Conservation (phyloP, 2,329 filamentous ascomycete genomes). For the Fusarium sp. region DNA sequence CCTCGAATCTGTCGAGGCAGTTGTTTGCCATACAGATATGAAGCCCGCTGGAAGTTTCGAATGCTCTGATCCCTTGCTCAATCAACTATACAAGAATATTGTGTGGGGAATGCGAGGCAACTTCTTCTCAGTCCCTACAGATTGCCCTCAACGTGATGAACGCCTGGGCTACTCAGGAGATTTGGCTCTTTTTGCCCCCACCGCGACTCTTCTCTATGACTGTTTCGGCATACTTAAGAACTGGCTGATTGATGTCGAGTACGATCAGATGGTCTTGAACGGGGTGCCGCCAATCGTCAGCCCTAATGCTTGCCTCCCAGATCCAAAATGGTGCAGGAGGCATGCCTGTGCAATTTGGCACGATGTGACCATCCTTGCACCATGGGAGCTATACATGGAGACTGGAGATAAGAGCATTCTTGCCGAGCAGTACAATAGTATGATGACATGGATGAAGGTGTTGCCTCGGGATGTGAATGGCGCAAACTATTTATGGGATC, state of each 20-base stretch:
- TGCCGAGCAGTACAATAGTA: constrained; percentile 55
- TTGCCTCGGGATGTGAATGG: neutral
- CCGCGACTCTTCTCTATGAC: constrained; percentile 68
- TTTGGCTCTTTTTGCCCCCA: constrained; percentile 63
- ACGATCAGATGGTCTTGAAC: constrained; percentile 20
- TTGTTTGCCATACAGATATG: constrained; percentile 67
- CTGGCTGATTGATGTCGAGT: constrained; percentile 28
- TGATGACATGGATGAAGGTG: constrained; percentile 55
- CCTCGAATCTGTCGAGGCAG: constrained; percentile 41
- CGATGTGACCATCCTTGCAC: constrained; percentile 57
- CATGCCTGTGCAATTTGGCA: constrained; percentile 57
- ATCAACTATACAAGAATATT: constrained; percentile 67
- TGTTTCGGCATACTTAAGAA: constrained; percentile 62
- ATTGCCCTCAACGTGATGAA: constrained; percentile 70
- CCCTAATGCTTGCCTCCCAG: constrained; percentile 19
- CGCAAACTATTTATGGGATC: neutral
- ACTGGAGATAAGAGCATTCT: constrained; percentile 57
- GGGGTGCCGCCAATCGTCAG: constrained; percentile 33
- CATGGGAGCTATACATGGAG: constrained; percentile 57
- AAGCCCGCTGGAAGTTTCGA: constrained; percentile 63
- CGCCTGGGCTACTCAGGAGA: constrained; percentile 68
- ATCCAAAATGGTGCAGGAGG: constrained; percentile 17
- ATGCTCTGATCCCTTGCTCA: constrained; percentile 67
- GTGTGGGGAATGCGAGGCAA: constrained; percentile 71
- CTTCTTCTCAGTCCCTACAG: constrained; percentile 69